phyloP scores from a whole-genome alignment of 2,329 filamentous ascomycete species.

The Apiospora kogelbergensis region DNA sequence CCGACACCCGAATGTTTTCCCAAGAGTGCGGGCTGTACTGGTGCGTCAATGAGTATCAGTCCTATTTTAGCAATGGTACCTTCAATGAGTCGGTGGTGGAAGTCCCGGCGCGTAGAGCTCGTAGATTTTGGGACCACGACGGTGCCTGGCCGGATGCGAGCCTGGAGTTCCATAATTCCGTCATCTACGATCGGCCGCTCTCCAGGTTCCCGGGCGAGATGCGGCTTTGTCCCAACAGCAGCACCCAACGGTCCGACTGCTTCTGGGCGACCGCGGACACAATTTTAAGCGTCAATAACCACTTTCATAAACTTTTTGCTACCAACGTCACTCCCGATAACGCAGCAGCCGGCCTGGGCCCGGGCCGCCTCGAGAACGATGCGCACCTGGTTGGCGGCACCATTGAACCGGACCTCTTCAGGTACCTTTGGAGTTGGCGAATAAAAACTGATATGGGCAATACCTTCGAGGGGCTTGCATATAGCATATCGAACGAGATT shows the following conservation, averaged over 20 bases:
- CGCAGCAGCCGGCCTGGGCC: not conserved
- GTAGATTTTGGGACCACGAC: not conserved
- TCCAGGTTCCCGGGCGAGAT: not conserved
- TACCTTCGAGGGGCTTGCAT: not conserved
- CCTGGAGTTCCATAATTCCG: not conserved
- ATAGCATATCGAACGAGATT: conserved; percentile 1
- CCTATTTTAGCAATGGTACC: not conserved
- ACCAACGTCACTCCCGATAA: not conserved
- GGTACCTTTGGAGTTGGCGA: not conserved
- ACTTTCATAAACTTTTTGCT: not conserved
- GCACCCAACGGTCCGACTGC: not conserved
- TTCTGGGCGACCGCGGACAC: not conserved
- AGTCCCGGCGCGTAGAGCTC: not conserved
- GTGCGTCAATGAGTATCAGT: not conserved
- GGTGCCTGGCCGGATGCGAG: not conserved
- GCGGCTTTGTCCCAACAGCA: not conserved
- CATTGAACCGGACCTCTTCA: not conserved
- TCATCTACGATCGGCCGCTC: not conserved
- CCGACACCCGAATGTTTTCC: not conserved
- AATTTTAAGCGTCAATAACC: not conserved
- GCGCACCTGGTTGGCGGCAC: not conserved
- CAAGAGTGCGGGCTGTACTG: conserved; percentile 9
- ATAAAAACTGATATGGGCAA: not conserved
- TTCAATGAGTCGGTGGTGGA: not conserved
- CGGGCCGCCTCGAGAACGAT: not conserved